A percentile compares a stretch with the other conserved stretches of the same genome.
These are phyloP conservation scores for Kokia cookei DNA, from an alignment of 441 rosid genomes.

Conservation along the genomic window DNA sequence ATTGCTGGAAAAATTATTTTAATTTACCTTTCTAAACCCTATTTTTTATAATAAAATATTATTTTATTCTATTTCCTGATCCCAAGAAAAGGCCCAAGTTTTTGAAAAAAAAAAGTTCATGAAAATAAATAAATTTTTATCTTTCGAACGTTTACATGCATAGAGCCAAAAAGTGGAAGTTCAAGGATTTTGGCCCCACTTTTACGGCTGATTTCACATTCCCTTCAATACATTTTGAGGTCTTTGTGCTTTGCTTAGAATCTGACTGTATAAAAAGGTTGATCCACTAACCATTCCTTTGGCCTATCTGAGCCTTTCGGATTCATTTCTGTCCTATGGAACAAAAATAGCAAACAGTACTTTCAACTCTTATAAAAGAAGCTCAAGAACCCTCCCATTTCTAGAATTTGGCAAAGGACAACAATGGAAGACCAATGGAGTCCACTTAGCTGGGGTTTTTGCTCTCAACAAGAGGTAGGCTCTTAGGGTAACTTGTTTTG, in stretches of 20 bases:
- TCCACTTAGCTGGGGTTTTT: constrained; percentile 34
- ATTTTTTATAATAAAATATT: not conserved
- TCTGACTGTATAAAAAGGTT: constrained; percentile 18
- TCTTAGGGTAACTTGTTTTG: not conserved
- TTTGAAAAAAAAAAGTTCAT: not conserved
- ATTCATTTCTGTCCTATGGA: constrained; percentile 18
- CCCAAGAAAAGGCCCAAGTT: not conserved
- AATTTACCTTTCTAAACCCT: not conserved
- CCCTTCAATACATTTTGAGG: not conserved
- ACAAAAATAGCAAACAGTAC: constrained; percentile 2
- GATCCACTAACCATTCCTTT: constrained; percentile 1
- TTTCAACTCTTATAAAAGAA: constrained; percentile 26
- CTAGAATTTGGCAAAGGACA: not conserved
- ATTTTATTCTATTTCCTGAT: not conserved
- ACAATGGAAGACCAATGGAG: constrained; percentile 49
- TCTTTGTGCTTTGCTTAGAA: not conserved
- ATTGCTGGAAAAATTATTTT: not conserved
- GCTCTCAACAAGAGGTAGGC: constrained; percentile 39
- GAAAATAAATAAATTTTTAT: not conserved
- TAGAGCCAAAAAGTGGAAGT: not conserved
- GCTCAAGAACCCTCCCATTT: constrained; percentile 4
- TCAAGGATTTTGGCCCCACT: constrained; percentile 6
- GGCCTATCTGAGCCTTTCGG: constrained; percentile 24
- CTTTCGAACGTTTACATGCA: not conserved
- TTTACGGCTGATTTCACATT: constrained; percentile 25